A percentile compares a stretch with the other conserved stretches of the same genome.
phyloP scores from a whole-genome alignment of 768 basidiomycete species.

The Tricholomella constricta region DNA sequence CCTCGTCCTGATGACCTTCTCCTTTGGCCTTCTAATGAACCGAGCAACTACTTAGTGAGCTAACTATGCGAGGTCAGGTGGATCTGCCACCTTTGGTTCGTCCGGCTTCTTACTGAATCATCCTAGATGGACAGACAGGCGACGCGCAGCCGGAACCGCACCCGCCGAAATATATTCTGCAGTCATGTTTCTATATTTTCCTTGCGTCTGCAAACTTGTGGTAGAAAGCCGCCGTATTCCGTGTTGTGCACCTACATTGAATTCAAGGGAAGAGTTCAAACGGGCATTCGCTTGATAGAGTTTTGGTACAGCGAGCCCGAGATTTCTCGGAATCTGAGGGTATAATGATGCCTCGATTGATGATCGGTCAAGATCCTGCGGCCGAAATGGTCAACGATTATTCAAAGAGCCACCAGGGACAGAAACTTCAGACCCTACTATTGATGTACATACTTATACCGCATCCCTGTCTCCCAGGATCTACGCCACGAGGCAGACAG shows the following conservation, averaged over 20 bases:
- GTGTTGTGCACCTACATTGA: neutral
- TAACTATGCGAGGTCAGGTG: slow-evolving; percentile 3
- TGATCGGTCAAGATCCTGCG: slow-evolving; percentile 12
- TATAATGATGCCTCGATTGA: neutral
- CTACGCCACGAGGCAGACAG: slow-evolving; percentile 7
- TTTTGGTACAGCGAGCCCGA: neutral
- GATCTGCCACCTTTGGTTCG: neutral
- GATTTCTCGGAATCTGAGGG: neutral
- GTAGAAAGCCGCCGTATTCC: no score
- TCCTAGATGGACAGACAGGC: neutral
- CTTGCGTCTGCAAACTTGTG: neutral
- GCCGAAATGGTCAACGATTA: slow-evolving; percentile 5
- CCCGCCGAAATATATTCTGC: neutral
- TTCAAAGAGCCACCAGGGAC: neutral
- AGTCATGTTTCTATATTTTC: neutral
- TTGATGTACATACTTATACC: neutral
- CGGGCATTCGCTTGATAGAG: neutral
- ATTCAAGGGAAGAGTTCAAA: neutral
- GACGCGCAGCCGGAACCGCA: neutral
- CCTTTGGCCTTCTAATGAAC: neutral
- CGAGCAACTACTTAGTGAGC: neutral
- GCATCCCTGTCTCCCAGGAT: neutral
- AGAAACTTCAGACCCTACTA: slow-evolving; percentile 12
- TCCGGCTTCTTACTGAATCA: neutral
- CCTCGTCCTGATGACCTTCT: neutral